phyloP scores from a whole-genome alignment of 2,329 filamentous ascomycete species.

The Colletotrichum sp. region DNA sequence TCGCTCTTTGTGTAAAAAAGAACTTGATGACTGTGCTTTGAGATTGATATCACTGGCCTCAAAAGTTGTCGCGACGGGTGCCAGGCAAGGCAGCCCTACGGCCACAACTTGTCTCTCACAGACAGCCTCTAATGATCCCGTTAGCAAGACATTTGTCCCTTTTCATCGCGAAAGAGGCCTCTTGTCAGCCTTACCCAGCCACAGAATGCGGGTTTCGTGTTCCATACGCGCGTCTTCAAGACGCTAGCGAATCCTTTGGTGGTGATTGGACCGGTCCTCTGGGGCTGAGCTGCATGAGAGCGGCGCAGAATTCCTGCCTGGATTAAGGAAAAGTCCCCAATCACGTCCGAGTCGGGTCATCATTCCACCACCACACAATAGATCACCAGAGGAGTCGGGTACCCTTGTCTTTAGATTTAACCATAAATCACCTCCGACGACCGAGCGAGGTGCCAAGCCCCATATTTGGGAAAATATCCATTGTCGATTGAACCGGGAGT shows the following conservation, averaged over 20 bases:
- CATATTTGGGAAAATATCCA: neutral
- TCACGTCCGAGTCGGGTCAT: neutral
- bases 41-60: neutral
- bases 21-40: neutral
- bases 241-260: neutral
- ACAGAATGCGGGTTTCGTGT: conserved; percentile 1
- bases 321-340: neutral
- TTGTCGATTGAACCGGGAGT: neutral
- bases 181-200: conserved; percentile 19
- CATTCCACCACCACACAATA: neutral
- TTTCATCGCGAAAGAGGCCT: neutral
- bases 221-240: conserved; percentile 7
- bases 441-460: neutral
- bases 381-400: neutral
- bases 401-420: neutral
- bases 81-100: neutral
- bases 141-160: neutral
- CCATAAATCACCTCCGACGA: conserved; percentile 5
- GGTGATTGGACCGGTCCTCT: neutral
- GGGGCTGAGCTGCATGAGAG: conserved; percentile 8
- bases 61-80: neutral
- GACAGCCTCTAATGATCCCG: neutral
- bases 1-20: neutral
- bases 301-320: conserved; percentile 12
- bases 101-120: neutral